phyloP scores from a whole-genome alignment of 371 early-diverging fungal species.

The Cokeromyces recurvatus region DNA sequence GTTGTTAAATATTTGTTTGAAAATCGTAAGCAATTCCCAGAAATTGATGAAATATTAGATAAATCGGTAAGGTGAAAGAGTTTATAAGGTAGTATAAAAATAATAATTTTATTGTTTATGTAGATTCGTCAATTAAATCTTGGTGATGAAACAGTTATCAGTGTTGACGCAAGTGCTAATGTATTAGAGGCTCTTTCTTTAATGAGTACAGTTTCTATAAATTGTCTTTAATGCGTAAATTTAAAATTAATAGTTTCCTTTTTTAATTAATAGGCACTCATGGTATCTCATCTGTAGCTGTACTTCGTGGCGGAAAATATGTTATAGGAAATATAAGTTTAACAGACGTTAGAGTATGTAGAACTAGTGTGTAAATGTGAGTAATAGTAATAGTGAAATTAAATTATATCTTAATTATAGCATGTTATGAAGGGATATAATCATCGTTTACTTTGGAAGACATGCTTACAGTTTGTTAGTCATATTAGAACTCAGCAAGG shows the following conservation, averaged over 20 bases:
- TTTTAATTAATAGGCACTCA: slow-evolving; percentile 32
- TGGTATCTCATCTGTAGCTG: slow-evolving; percentile 60
- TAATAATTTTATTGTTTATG: background rate
- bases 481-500: slow-evolving; percentile 45
- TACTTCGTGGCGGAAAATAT: slow-evolving; percentile 45
- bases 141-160: slow-evolving; percentile 46
- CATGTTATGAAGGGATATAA: slow-evolving; percentile 17
- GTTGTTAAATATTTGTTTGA: slow-evolving; percentile 62
- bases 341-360: slow-evolving; percentile 62
- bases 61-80: slow-evolving; percentile 33
- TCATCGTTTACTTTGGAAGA: slow-evolving; percentile 21
- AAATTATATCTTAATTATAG: no score
- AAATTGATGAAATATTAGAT: slow-evolving; percentile 25
- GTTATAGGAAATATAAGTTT: slow-evolving; percentile 66
- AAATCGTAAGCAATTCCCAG: slow-evolving; percentile 36
- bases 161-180: slow-evolving; percentile 37
- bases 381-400: no score
- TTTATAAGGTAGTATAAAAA: background rate
- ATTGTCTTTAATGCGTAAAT: no score
- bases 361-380: no score
- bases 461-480: slow-evolving; percentile 51
- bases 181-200: slow-evolving; percentile 52
- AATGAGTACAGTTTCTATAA: slow-evolving; percentile 50
- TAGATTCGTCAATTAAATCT: slow-evolving; percentile 49
- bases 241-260: background rate